These are phyloP conservation scores for Dictyophora rubrovolvata DNA, from an alignment of 768 basidiomycete species.

Conservation along the genomic window DNA sequence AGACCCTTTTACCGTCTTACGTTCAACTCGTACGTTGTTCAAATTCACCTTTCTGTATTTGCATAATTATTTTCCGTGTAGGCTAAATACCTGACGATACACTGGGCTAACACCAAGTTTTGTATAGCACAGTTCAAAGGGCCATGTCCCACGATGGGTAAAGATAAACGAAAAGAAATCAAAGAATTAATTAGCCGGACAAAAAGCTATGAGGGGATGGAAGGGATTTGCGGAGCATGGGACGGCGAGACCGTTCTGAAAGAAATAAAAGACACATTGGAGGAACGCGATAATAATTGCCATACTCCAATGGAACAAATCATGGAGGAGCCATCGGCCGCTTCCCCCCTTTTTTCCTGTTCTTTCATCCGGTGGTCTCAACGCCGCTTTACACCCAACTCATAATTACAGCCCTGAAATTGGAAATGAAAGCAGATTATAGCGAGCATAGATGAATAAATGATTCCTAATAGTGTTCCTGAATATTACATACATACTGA, in stretches of 20 bases:
- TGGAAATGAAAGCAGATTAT: too few species aligned
- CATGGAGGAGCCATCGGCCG: not conserved
- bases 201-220: constrained; percentile 36
- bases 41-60: constrained; percentile 9
- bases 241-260: constrained; percentile 1
- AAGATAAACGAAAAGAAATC: constrained; percentile 46
- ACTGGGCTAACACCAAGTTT: constrained; percentile 82
- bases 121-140: constrained; percentile 77
- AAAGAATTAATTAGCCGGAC: constrained; percentile 45
- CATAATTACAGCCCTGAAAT: too few species aligned
- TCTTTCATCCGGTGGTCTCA: too few species aligned
- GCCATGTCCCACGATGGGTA: constrained; percentile 42
- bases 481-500: too few species aligned
- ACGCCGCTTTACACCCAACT: too few species aligned
- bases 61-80: constrained; percentile 20
- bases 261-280: not conserved
- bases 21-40: constrained; percentile 49
- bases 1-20: constrained; percentile 60
- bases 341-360: not conserved
- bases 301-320: not conserved
- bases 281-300: not conserved
- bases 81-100: constrained; percentile 68
- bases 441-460: too few species aligned
- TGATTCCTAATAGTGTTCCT: too few species aligned
- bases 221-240: not conserved